Conservation (phyloP, 2,329 filamentous ascomycete genomes). For the Aulographum hederae region DNA sequence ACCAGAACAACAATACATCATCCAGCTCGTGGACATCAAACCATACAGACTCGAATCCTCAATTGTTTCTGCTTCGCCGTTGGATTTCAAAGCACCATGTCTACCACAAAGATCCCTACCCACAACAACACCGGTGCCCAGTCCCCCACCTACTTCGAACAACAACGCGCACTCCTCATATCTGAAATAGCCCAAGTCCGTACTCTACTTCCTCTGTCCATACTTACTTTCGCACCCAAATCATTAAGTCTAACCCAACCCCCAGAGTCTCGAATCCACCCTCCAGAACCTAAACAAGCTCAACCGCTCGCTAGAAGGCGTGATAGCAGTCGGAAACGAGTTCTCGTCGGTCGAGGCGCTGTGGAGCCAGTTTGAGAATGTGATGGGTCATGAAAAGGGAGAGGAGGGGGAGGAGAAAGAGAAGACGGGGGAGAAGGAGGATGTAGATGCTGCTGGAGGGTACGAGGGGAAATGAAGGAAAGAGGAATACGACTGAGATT, state of each 20-base stretch:
- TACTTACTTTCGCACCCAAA: slow-evolving; percentile 2
- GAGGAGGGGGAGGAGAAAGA: slow-evolving; percentile 4
- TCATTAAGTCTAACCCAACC: neutral
- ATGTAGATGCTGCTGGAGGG: neutral
- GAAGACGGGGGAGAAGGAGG: slow-evolving; percentile 2
- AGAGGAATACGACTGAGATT: slow-evolving; percentile 6
- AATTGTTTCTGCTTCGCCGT: too few species aligned
- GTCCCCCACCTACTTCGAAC: slow-evolving; percentile 44
- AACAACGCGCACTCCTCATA: slow-evolving; percentile 54
- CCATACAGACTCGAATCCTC: too few species aligned
- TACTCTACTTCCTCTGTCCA: slow-evolving; percentile 15
- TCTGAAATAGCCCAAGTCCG: slow-evolving; percentile 55
- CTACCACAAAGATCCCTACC: too few species aligned
- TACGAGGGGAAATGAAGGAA: slow-evolving; percentile 7
- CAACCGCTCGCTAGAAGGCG: slow-evolving; percentile 78
- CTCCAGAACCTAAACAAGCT: slow-evolving; percentile 92
- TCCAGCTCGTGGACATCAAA: too few species aligned
- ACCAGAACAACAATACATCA: too few species aligned
- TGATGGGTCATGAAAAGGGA: slow-evolving; percentile 43
- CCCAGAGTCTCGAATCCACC: slow-evolving; percentile 61
- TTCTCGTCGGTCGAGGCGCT: slow-evolving; percentile 93
- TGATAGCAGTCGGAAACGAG: slow-evolving; percentile 81
- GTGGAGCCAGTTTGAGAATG: slow-evolving; percentile 93
- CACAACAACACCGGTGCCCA: too few species aligned
- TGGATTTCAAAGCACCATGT: too few species aligned